A percentile compares a stretch with the other conserved stretches of the same genome.
These are phyloP conservation scores for Calocera cornea DNA, from an alignment of 768 basidiomycete species.

Conservation along the genomic window DNA sequence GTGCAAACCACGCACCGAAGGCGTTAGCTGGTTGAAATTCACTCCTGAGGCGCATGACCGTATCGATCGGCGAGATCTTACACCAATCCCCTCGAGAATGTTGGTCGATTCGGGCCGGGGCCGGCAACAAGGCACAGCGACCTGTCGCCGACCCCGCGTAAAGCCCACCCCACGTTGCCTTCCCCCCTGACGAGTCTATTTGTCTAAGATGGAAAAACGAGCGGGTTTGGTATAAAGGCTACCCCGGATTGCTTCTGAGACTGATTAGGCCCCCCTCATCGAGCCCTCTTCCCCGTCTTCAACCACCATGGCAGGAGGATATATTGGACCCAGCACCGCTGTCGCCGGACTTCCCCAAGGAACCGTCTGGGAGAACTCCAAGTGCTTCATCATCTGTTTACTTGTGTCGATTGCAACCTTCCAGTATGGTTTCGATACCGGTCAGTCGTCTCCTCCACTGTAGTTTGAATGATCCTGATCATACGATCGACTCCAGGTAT, in stretches of 20 bases:
- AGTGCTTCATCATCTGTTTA: conserved; percentile 10
- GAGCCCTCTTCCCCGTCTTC: not conserved
- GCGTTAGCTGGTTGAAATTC: not conserved
- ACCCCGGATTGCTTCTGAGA: not conserved
- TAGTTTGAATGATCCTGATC: not conserved
- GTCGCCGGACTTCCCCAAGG: conserved; percentile 7
- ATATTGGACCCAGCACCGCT: not conserved
- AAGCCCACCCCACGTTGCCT: not conserved
- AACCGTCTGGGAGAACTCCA: conserved; percentile 1
- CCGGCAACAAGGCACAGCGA: not conserved
- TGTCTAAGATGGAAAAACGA: not conserved
- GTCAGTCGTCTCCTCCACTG: not conserved
- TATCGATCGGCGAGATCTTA: not conserved
- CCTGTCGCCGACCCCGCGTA: not conserved
- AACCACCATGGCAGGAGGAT: not conserved
- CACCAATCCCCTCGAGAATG: not conserved
- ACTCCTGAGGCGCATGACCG: not conserved
- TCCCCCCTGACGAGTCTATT: not conserved
- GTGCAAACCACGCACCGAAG: not conserved
- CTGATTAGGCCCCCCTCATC: not conserved
- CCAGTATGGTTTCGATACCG: conserved; percentile 11
- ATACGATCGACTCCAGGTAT: not conserved
- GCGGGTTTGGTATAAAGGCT: not conserved
- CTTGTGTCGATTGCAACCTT: conserved; percentile 12
- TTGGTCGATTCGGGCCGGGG: not conserved